These are phyloP conservation scores for Actinomortierella ambigua DNA, from an alignment of 371 early-diverging fungal species.

Conservation along the genomic window DNA sequence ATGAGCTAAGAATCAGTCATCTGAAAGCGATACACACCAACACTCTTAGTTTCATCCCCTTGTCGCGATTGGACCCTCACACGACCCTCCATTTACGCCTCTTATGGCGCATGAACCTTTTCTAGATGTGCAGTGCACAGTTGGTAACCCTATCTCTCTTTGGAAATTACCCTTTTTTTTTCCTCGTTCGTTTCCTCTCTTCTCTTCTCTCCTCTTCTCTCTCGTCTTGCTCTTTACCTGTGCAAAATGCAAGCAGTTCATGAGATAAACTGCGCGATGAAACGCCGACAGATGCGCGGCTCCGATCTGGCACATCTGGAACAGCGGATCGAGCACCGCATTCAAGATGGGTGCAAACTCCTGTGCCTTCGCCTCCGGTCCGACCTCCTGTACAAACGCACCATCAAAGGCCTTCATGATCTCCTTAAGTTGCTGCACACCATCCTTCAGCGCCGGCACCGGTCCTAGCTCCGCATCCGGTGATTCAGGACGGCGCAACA, in stretches of 20 bases:
- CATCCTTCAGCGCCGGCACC: conserved; percentile 68
- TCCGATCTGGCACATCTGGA: conserved; percentile 72
- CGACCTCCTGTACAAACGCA: conserved; percentile 59
- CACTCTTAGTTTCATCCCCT: not conserved
- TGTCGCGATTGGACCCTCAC: no score
- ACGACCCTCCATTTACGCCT: no score
- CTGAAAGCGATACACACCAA: not conserved
- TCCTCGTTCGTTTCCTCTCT: no score
- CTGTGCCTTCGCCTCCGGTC: conserved; percentile 40
- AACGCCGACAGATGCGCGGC: conserved; percentile 56
- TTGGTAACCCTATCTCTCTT: no score
- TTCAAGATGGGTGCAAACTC: conserved; percentile 68
- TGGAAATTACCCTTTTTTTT: no score
- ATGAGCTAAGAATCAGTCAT: not conserved
- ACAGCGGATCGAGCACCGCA: conserved; percentile 74
- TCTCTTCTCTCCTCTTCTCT: no score
- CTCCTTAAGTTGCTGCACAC: conserved; percentile 75
- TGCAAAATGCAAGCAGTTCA: conserved; percentile 75
- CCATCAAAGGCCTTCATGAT: conserved; percentile 81
- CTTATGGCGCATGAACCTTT: no score
- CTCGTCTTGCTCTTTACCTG: no score
- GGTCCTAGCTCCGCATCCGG: conserved; percentile 66
- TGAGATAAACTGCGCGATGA: conserved; percentile 73
- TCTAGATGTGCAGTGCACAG: no score
- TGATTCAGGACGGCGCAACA: conserved; percentile 63